These are phyloP conservation scores for Cyclotella sp. DNA, from an alignment of 108 stramenopile genomes.

Conservation along the genomic window DNA sequence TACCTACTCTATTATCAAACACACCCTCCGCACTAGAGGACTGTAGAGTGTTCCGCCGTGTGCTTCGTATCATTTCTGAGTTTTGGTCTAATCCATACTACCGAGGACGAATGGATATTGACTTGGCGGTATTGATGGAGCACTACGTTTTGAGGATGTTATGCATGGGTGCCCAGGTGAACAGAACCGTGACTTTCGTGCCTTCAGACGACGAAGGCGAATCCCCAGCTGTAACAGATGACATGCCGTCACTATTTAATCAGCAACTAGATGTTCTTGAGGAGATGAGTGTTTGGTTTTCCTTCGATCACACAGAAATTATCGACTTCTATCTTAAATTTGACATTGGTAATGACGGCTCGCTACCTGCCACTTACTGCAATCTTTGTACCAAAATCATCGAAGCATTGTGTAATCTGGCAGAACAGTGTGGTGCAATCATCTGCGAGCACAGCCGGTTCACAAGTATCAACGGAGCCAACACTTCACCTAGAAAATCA, in stretches of 20 bases:
- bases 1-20: conserved; percentile 81
- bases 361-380: conserved; percentile 65
- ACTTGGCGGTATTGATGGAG: conserved; percentile 85
- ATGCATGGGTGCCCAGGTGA: conserved; percentile 78
- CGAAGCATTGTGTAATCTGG: conserved; percentile 72
- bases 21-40: conserved; percentile 76
- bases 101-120: conserved; percentile 76
- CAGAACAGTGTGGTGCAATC: conserved; percentile 74
- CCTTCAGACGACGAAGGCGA: conserved; percentile 26
- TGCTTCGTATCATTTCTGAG: conserved; percentile 71
- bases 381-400: conserved; percentile 72
- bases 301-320: conserved; percentile 58
- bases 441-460: conserved; percentile 72
- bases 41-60: conserved; percentile 69
- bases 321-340: conserved; percentile 89
- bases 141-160: conserved; percentile 79
- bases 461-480: conserved; percentile 37
- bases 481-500: conserved; percentile 35
- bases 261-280: conserved; percentile 83
- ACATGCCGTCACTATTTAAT: conserved; percentile 55
- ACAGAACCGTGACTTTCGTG: conserved; percentile 24
- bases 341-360: conserved; percentile 56
- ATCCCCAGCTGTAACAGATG: conserved; percentile 14
- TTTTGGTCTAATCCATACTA: conserved; percentile 76
- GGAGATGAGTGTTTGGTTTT: conserved; percentile 82